Conservation (phyloP, 495 filamentous ascomycete species). For the Xeromyces bisporus region DNA sequence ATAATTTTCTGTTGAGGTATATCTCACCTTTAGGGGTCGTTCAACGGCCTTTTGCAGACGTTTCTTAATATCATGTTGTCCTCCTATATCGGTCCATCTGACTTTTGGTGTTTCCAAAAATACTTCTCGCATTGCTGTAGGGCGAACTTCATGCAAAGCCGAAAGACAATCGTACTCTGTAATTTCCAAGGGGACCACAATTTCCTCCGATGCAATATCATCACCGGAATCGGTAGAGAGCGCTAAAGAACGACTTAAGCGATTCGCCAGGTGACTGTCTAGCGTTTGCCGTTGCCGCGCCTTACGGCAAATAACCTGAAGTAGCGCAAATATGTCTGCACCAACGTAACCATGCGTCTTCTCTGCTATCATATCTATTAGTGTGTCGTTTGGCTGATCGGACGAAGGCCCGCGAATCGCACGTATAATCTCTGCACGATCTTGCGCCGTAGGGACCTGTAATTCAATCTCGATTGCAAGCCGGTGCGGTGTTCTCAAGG, state of each 20-base stretch:
- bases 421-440: constrained; percentile 58
- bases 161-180: constrained; percentile 33
- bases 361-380: constrained; percentile 32
- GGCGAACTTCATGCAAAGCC: constrained; percentile 43
- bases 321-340: constrained; percentile 38
- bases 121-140: constrained; percentile 80
- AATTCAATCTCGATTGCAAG: constrained; percentile 62
- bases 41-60: constrained; percentile 46
- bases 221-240: background rate
- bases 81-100: constrained; percentile 79
- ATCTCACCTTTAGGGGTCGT: constrained; percentile 46
- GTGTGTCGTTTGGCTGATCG: constrained; percentile 12
- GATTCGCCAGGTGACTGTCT: constrained; percentile 1
- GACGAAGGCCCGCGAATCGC: constrained; percentile 22
- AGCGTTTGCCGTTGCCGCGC: constrained; percentile 19
- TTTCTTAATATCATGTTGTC: constrained; percentile 65
- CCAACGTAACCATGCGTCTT: constrained; percentile 56
- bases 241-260: background rate
- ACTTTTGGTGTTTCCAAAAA: constrained; percentile 78
- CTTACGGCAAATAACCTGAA: constrained; percentile 30
- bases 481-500: constrained; percentile 47
- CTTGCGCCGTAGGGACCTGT: constrained; percentile 55
- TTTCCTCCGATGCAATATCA: constrained; percentile 3
- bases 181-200: constrained; percentile 13
- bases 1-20: too few species aligned